Evolutionary conservation across 2,329 filamentous ascomycete species (phyloP), one percentile per base, ranked within the genome.

Genomic region (Lachnellula subtilissima): DNA sequence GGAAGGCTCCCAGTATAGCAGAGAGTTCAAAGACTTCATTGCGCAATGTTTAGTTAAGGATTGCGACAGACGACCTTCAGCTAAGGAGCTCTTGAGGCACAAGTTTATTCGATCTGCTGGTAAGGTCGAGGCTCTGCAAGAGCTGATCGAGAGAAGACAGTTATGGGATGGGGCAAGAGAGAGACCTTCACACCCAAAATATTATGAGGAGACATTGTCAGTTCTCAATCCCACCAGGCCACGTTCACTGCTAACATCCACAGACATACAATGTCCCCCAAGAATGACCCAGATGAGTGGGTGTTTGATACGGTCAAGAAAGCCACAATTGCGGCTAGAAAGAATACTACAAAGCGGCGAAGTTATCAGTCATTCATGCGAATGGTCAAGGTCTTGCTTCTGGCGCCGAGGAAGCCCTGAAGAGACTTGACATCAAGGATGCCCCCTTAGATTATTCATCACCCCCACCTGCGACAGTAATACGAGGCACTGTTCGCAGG

Each of bases 11-110:
- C 72, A 86, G 58, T 97, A 91, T 74, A 92, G 89, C 73, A 87
- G 82, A 66, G 90, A 96, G 39, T 96, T 97, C 77, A 95, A 91
- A 68, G 93, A 99, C 68, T 99, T 99, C 67, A 80, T 99, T 19
- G 81, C 90, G 0, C 85, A 91, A 64, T 99, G 94, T 69, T 78
- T 99, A 58, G 88, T 93, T 66, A 99, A 97, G 70, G 91, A 97
- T 66, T 88, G 91, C 8, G 91, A 96, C 60, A 83, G 83, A 63
- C 78, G 94, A 60, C 89, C 91, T 0, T 88, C 88, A 0, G 93
- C 94, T 11, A 93, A 88, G 71, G 91, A 97, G 39, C 77, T 99
- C 12, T 75, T 97, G 52, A 87, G 86, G 68, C 93, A 97, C 73
- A 86, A 87, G 47, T 99, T 97, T 70, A 89, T 99, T 64, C 84